Conservation (phyloP, 441 rosid species). For the Erysimum cheiri region DNA sequence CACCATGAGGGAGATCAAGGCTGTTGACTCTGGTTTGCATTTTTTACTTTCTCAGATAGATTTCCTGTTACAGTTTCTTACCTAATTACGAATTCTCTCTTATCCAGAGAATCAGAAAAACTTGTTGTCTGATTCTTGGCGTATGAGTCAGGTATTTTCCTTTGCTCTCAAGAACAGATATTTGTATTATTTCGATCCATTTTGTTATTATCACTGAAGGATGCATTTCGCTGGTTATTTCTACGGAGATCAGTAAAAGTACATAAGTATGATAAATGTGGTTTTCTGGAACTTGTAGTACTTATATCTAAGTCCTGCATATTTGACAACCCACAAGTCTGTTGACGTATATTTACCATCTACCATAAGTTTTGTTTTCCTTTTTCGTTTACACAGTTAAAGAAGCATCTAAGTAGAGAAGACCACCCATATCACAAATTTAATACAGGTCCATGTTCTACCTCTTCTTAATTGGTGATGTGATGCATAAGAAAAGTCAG, state of each 20-base stretch:
- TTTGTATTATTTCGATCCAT: background rate
- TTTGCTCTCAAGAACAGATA: background rate
- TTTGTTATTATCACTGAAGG: background rate
- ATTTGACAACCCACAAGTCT: background rate
- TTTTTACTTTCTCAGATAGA: background rate
- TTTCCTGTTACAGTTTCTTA: background rate
- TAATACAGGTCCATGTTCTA: constrained; percentile 59
- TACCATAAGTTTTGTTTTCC: constrained; percentile 16
- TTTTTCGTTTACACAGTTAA: constrained; percentile 56
- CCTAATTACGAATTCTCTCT: constrained; percentile 25
- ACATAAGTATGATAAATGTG: constrained; percentile 24
- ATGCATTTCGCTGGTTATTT: background rate
- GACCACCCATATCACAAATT: constrained; percentile 88
- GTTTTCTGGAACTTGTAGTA: background rate
- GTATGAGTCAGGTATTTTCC: constrained; percentile 75
- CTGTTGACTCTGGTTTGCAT: constrained; percentile 86
- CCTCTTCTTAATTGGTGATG: background rate
- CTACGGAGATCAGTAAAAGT: no score
- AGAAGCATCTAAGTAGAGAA: constrained; percentile 71
- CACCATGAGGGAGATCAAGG: constrained; percentile 83
- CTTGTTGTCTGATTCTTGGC: constrained; percentile 80
- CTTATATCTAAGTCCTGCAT: background rate
- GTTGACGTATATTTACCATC: constrained; percentile 2
- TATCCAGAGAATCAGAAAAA: constrained; percentile 87
- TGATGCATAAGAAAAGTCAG: constrained; percentile 3